Conservation (phyloP, 495 filamentous ascomycete species). For the Parmelia sp. region DNA sequence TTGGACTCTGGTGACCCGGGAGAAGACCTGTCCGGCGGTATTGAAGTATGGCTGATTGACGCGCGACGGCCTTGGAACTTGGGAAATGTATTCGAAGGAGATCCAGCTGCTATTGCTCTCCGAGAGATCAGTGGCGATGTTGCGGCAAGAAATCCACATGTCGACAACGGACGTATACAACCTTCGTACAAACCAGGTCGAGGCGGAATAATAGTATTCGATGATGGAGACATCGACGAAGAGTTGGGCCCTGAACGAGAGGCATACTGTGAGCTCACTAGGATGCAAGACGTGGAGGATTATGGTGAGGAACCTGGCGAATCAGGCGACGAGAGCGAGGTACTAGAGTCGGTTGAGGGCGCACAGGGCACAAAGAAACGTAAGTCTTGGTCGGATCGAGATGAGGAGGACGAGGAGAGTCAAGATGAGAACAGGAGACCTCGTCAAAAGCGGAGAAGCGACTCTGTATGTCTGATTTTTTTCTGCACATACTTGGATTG, state of each 20-base stretch:
- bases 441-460: conserved; percentile 72
- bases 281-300: conserved; percentile 88
- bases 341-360: conserved; percentile 26
- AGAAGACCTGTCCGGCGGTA: conserved; percentile 58
- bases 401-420: conserved; percentile 58
- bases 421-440: conserved; percentile 65
- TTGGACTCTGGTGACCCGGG: conserved; percentile 48
- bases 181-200: conserved; percentile 65
- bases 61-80: conserved; percentile 91
- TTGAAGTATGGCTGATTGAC: conserved; percentile 94
- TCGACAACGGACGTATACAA: conserved; percentile 61
- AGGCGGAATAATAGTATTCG: conserved; percentile 85
- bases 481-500: no score
- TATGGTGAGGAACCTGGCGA: conserved; percentile 48
- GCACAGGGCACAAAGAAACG: conserved; percentile 54
- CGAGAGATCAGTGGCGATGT: conserved; percentile 45
- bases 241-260: conserved; percentile 67
- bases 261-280: conserved; percentile 72
- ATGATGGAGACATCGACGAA: conserved; percentile 93
- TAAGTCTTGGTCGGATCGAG: conserved; percentile 74
- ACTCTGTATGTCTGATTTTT: conserved; percentile 58
- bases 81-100: conserved; percentile 81
- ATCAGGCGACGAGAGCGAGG: conserved; percentile 37
- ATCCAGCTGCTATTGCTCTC: conserved; percentile 44
- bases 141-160: conserved; percentile 43